phyloP scores from a whole-genome alignment of 176 grass and related monocot genomes.

The Bonia amplexicaulis region DNA sequence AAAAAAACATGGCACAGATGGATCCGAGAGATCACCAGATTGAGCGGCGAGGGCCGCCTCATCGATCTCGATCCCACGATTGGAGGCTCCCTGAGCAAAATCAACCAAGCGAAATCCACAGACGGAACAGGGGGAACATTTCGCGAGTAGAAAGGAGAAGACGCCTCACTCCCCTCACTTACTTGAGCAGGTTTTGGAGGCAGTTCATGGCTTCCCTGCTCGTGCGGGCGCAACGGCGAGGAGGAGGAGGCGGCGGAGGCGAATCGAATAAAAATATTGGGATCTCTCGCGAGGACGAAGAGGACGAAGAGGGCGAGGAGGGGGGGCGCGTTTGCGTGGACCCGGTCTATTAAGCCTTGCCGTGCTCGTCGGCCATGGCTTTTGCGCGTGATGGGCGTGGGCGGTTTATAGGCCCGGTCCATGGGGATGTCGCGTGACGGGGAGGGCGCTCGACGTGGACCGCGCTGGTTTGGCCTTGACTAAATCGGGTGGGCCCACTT shows the following conservation, averaged over 20 bases:
- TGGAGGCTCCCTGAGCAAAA: conserved; percentile 44
- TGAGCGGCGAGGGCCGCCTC: conserved; percentile 56
- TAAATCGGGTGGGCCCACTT: conserved; percentile 34
- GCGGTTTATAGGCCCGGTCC: conserved; percentile 24
- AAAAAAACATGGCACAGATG: neutral
- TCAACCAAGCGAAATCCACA: neutral
- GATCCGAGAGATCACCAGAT: conserved; percentile 26
- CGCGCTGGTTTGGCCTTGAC: neutral
- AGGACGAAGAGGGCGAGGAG: neutral
- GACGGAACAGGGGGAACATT: neutral
- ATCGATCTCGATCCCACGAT: conserved; percentile 49
- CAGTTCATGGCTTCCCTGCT: conserved; percentile 49
- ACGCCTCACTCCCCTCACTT: conserved; percentile 26
- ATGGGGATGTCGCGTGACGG: neutral
- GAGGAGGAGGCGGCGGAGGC: neutral
- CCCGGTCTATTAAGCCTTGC: neutral
- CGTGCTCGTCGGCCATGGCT: neutral
- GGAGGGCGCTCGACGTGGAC: neutral
- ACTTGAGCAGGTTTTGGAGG: conserved; percentile 61
- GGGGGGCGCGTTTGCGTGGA: neutral
- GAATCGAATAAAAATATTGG: neutral
- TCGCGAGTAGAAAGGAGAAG: neutral
- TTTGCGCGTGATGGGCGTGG: neutral
- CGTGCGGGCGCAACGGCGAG: neutral
- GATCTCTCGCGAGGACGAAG: neutral